Base-by-base conservation (phyloP, 2,329 filamentous ascomycete genomes). In the Alternaria tenuissima region DNA sequence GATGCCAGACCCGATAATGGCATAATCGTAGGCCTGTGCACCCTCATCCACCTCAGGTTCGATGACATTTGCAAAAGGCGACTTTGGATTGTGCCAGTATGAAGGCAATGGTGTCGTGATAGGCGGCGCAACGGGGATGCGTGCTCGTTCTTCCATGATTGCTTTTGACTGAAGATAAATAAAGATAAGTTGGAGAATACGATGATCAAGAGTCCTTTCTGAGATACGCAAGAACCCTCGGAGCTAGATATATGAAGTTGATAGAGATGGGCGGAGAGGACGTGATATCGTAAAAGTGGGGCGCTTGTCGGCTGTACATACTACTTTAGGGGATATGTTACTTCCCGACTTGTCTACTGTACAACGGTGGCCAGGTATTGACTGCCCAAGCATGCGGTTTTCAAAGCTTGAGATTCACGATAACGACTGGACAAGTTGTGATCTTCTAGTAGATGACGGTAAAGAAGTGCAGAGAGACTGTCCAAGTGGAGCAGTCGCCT, bases 41-140 rank as follows among this genome's bases (percentile, higher is more conserved):
- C 71, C 57, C 0, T 60, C 42, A 8, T 70, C 57, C 1, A 71
- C 69, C 32, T 68, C 68, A 1, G 77, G 70, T 42, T 73, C 72
- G 16, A 72, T 67, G 8, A 71, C 57, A 43, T 76, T 73, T 12
- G 79, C 75, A 22, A 81, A 73, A 1, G 74, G 69, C 0, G 74
- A 76, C 57, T 76, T 77, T 12, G 79, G 77, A 1, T 68, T 63
- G 48, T 81, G 79, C 80, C 80, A 81, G 65, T 81, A 81, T 5
- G 79, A 81, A 7, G 73, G 66, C 6, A 78, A 70, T 6, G 79
- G 78, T 22, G 74, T 65, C 20, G 68, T 22, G 16, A 71, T 58
- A 12, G 80, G 80, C 18, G 74, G 68, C 5, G 58, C 57, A 9
- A 78, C 75, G 16, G 74, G 74, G 26, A 78, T 73, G 5, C 54